A percentile compares a stretch with the other conserved stretches of the same genome.
phyloP scores from a whole-genome alignment of 768 basidiomycete genomes.

The Ephemerocybe angulata region DNA sequence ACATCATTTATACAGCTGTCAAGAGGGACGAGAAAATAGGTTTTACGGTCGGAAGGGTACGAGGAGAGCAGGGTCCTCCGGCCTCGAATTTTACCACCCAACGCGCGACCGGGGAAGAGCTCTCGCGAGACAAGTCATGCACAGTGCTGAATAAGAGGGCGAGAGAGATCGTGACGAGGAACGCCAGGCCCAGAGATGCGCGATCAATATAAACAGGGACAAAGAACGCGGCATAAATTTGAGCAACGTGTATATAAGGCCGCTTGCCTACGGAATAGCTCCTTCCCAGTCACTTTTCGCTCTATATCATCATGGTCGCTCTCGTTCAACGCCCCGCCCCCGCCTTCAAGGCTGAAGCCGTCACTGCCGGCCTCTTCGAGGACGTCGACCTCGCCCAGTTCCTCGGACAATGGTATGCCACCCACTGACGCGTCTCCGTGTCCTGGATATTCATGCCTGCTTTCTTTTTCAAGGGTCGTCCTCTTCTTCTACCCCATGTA shows the following conservation, averaged over 20 bases:
- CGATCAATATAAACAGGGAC: background rate
- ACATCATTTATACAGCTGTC: no score
- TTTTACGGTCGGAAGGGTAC: no score
- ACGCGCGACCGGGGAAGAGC: no score
- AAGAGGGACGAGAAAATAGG: no score
- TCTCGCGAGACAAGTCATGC: background rate
- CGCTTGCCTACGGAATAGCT: background rate
- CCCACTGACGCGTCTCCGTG: constrained; percentile 1
- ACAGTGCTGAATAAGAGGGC: background rate
- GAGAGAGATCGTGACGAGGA: background rate
- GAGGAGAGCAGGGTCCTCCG: no score
- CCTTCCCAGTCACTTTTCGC: background rate
- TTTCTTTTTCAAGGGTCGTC: constrained; percentile 61
- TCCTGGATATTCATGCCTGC: constrained; percentile 7
- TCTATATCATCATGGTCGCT: constrained; percentile 42
- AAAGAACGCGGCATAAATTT: constrained; percentile 6
- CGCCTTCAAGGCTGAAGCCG: constrained; percentile 68
- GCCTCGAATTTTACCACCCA: no score
- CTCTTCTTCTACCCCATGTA: constrained; percentile 94
- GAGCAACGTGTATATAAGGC: background rate
- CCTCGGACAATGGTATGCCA: constrained; percentile 74
- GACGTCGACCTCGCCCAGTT: constrained; percentile 71
- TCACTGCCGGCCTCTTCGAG: constrained; percentile 74
- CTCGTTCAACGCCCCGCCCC: constrained; percentile 85
- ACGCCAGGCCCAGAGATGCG: background rate